Evolutionary conservation across 2,329 filamentous ascomycete genomes (phyloP), one percentile per base, ranked within the genome.

Genomic region (Pseudogymnoascus sp.): DNA sequence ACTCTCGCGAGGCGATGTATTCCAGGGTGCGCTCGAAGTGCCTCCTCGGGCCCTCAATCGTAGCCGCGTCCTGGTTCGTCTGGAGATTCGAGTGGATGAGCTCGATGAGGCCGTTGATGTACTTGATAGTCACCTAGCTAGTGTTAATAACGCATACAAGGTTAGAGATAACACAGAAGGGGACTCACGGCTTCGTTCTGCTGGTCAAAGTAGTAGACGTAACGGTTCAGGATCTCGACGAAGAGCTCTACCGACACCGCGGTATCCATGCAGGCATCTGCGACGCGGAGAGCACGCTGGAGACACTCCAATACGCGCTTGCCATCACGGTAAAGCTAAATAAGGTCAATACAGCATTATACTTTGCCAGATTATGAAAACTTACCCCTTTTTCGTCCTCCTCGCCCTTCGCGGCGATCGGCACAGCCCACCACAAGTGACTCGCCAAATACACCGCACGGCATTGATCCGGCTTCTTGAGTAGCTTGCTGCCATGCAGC

Each of bases 201-300:
- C 75, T 99, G 93, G 75, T 99, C 94, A 78, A 97, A 99, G 79
- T 97, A 99, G 76, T 99, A 99, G 61, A 97, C 92, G 74, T 99
- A 99, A 75, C 94, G 87, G 75, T 99, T 97, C 62, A 99, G 79
- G 66, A 99, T 99, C 78, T 99, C 94, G 63, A 99, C 93, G 76
- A 99, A 99, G 59, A 99, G 83, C 77, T 99, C 95, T 55, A 99
- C 94, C 2, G 92, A 97, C 3, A 97, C 92, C 6, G 92, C 91
- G 6, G 92, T 94, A 76, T 99, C 95, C 94, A 99, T 99, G 78
- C 94, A 99, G 6, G 94, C 95, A 75, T 99, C 94, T 2, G 94
- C 95, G 29, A 99, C 95, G 37, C 95, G 88, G 8, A 99, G 86
- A 10, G 94, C 94, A 62, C 94, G 89, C 76, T 99, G 94, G 58